A percentile compares a stretch with the other conserved stretches of the same genome.
Conservation (phyloP, 176 grass and related monocot species). For the Ampelocalamus luodianensis region DNA sequence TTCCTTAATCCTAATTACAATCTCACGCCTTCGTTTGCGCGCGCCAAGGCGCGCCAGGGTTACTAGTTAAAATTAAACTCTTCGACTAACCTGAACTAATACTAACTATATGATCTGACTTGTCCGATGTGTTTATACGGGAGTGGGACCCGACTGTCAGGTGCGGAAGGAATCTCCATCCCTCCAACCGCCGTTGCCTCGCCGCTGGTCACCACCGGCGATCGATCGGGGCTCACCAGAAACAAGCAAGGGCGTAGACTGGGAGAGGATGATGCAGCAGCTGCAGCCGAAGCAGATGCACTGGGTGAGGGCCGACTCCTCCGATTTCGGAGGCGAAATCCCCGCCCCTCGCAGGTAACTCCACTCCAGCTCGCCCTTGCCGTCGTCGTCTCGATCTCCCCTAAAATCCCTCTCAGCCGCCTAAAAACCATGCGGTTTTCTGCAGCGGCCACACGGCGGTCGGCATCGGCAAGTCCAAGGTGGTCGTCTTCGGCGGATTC, state of each 20-base stretch:
- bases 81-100: too few species aligned
- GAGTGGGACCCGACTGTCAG: neutral
- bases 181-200: too few species aligned
- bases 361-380: neutral
- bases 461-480: slow-evolving; percentile 80
- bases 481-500: slow-evolving; percentile 91
- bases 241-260: too few species aligned
- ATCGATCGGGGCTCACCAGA: neutral
- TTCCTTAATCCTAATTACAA: too few species aligned
- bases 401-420: neutral
- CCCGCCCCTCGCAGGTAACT: slow-evolving; percentile 77
- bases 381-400: neutral
- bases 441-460: slow-evolving; percentile 83
- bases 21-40: too few species aligned
- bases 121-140: too few species aligned
- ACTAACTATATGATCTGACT: too few species aligned
- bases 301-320: slow-evolving; percentile 79
- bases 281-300: slow-evolving; percentile 64
- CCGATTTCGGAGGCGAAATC: slow-evolving; percentile 72
- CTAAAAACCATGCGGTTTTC: slow-evolving; percentile 12
- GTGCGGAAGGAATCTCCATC: neutral
- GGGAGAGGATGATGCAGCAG: neutral
- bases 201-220: too few species aligned
- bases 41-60: too few species aligned
- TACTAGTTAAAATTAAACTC: too few species aligned